These are phyloP conservation scores for Leccinum boreale DNA, from an alignment of 768 basidiomycete genomes.

Conservation along the genomic window DNA sequence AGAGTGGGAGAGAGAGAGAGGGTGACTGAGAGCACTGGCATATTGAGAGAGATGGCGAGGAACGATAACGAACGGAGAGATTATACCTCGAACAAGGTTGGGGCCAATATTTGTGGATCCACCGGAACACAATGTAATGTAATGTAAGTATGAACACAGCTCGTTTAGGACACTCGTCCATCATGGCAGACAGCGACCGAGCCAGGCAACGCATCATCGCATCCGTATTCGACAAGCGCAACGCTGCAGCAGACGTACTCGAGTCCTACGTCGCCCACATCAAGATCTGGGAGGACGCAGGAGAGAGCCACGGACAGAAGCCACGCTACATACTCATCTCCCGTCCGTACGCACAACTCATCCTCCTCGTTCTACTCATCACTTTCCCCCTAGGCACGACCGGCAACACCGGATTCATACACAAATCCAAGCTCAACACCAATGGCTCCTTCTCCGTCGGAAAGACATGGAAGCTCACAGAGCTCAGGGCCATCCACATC, in stretches of 20 bases:
- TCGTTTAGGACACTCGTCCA: constrained; percentile 10
- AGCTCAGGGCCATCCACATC: constrained; percentile 79
- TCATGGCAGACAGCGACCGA: constrained; percentile 44
- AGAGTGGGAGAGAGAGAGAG: constrained; percentile 28
- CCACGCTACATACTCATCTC: constrained; percentile 89
- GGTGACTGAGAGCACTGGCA: constrained; percentile 18
- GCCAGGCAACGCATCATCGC: constrained; percentile 70
- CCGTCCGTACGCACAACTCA: constrained; percentile 50
- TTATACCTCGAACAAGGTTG: constrained; percentile 5
- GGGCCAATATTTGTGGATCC: background rate
- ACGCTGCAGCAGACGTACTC: constrained; percentile 57
- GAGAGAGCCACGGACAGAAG: constrained; percentile 71
- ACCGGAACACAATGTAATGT: background rate
- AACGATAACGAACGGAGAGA: constrained; percentile 4
- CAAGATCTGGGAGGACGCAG: constrained; percentile 91
- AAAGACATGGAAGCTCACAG: constrained; percentile 89
- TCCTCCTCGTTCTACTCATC: background rate
- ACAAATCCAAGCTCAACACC: constrained; percentile 95
- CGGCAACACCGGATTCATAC: constrained; percentile 69
- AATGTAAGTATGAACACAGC: background rate
- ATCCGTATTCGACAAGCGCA: constrained; percentile 78
- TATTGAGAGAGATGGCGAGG: constrained; percentile 10
- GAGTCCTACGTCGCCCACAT: constrained; percentile 85
- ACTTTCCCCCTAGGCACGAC: constrained; percentile 44
- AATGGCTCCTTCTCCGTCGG: constrained; percentile 96